Evolutionary conservation across 2,329 filamentous ascomycete genomes (phyloP).

Genomic region (Daldinia eschscholtzii): DNA sequence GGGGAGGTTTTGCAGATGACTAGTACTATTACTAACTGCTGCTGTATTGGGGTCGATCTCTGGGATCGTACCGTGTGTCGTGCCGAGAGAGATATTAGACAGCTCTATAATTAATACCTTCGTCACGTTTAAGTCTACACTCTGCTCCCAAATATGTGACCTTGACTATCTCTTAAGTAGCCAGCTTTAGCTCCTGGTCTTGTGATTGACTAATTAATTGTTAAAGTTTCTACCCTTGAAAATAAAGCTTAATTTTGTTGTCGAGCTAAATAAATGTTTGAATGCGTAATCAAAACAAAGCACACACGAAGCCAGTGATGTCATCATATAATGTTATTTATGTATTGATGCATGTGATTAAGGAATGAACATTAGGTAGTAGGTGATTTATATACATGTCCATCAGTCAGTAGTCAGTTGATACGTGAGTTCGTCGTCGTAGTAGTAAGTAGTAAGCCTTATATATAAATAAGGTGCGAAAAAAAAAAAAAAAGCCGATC

Average conservation of each 20-base stretch:
- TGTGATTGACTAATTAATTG: too few species aligned
- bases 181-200: too few species aligned
- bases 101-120: conserved; percentile 36
- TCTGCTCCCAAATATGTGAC: neutral
- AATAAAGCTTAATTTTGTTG: neutral
- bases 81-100: conserved; percentile 22
- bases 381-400: conserved; percentile 1
- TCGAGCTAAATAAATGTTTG: neutral
- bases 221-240: too few species aligned
- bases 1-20: conserved; percentile 23
- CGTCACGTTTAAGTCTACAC: neutral
- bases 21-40: conserved; percentile 2
- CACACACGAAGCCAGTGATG: conserved; percentile 23
- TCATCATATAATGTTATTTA: conserved; percentile 5
- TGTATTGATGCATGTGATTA: conserved; percentile 17
- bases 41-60: conserved; percentile 13
- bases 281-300: neutral
- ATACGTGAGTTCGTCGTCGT: neutral
- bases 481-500: neutral
- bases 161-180: too few species aligned
- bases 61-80: conserved; percentile 12
- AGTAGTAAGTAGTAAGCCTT: neutral
- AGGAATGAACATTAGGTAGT: conserved; percentile 36
- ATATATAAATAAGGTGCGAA: neutral
- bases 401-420: neutral